Evolutionary conservation across 139 green algal genomes (phyloP), one percentile per base, ranked within the genome.

Genomic region (Pleodorina starrii): DNA sequence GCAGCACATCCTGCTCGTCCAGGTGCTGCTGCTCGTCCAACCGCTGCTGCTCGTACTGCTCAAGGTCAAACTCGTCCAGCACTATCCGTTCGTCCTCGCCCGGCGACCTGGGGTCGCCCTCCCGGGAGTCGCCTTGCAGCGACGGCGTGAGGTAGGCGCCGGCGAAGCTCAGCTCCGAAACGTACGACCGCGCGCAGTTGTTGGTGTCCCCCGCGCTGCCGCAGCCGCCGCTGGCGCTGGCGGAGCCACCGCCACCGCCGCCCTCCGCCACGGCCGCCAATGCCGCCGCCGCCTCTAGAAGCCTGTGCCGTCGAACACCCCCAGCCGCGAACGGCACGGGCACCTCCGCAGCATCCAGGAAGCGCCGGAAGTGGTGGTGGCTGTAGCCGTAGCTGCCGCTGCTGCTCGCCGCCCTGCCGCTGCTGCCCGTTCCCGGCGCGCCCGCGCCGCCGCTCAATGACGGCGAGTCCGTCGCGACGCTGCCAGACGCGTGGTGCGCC

Each of bases 1-100:
- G 68, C 66, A 88, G 44, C 5, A 88, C 82, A 43, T 69, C 82
- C 44, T 79, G 82, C 44, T 79, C 82, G 46, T 88, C 82, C 43
- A 69, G 14, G 0, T 68, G 44, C 32, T 51, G 63, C 35, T 88
- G 82, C 44, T 88, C 82, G n/a, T 79, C 63, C 82, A 88, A 29
- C 16, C 81, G 60, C 81, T 63, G 60, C 60, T 78, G 57, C 29
- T 86, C 80, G 59, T 76, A 76, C 54, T 76, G 80, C 14, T 75
- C 80, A 11, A 76, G n/a, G 40, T 86, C 59, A 42, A 75, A 40
- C 44, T 88, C 82, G 66, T 88, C 63, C 63, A 80, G 44, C 32
- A 44, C 32, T 16, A 42, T 23, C 54, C 36, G 51, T 1, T 71
- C 48, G 19, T 73, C 27, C 36, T 73, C 82, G 25, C 82, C 29